Percentiles rank a stretch among this genome's conserved stretches.
Conservation (phyloP, 805 yeast species). For the Candida michaelii region DNA sequence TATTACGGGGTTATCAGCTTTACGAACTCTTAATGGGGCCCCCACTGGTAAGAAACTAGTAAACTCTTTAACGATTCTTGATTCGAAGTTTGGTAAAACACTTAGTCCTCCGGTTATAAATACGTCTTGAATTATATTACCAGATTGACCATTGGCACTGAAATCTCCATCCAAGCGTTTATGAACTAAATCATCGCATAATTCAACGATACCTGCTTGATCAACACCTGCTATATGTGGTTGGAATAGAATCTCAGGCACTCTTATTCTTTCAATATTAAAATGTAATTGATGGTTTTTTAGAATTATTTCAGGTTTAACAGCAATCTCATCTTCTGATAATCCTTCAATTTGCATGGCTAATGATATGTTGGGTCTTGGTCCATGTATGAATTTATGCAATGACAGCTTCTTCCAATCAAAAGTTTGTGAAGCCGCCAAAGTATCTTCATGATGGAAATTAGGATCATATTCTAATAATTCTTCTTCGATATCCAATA, state of each 20-base stretch:
- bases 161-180: slow-evolving; percentile 61
- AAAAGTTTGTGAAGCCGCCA: slow-evolving; percentile 63
- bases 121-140: slow-evolving; percentile 58
- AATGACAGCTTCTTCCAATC: slow-evolving; percentile 82
- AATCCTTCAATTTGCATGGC: slow-evolving; percentile 43
- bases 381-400: slow-evolving; percentile 88
- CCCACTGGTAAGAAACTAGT: slow-evolving; percentile 69
- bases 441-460: slow-evolving; percentile 82
- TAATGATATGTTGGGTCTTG: slow-evolving; percentile 71
- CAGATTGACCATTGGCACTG: slow-evolving; percentile 51
- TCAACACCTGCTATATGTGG: slow-evolving; percentile 94
- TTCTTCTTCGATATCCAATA: slow-evolving; percentile 67
- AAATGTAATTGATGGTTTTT: slow-evolving; percentile 89
- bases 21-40: slow-evolving; percentile 56
- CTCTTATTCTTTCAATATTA: slow-evolving; percentile 85
- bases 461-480: slow-evolving; percentile 80
- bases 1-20: slow-evolving; percentile 63
- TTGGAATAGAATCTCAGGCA: slow-evolving; percentile 90
- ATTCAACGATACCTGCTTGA: slow-evolving; percentile 89
- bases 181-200: slow-evolving; percentile 63
- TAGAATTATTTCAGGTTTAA: slow-evolving; percentile 64
- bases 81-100: slow-evolving; percentile 59
- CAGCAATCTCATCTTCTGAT: slow-evolving; percentile 43
- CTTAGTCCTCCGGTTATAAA: slow-evolving; percentile 88
- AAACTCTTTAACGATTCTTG: slow-evolving; percentile 70